Base-by-base conservation (phyloP, 139 green algal species). In the Desmodesmus armatus region DNA sequence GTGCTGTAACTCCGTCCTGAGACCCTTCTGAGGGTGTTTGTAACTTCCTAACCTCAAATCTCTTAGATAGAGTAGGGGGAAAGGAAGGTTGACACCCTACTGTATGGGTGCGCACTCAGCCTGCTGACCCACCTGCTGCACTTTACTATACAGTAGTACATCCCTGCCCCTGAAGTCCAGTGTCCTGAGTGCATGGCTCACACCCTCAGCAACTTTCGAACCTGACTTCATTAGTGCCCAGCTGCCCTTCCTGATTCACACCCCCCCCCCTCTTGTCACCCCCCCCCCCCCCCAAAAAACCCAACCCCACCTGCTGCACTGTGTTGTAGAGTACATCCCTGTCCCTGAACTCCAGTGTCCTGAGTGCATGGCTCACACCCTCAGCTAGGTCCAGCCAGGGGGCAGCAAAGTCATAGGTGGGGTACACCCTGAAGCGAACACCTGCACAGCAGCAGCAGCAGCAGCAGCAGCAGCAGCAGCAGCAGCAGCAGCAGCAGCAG, bases 331-430 rank as follows among this genome's bases (percentile, higher is more conserved):
- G 94, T 39, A 91, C 91, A 88, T 96, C 90, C 63, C 92, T 87
- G 81, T 93, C 89, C 39, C 85, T 66, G 71, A 77, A 80, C 35
- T 82, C 79, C 7, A 77, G 49, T 13, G 85, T 80, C 43, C 98
- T 89, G 89, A 99, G 91, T 21, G 97, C 96, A 66, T 99, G 98
- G 0, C 97, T 99, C 23, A 99, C 96, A 5, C 97, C 97, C 92
- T 99, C 97, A 0, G 94, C 67, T 1, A 92, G 81, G 77, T 99
- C 97, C 44, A 99, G 94, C 85, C 96, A 99, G 17, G 97, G 97
- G 89, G 96, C 99, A 15, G 98, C 96, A 87, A 94, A 99, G 93
- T 99, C 98, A 87, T 99, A 99, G 3, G 97, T 99, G 74, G 98
- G 98, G 90, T 99, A 99, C 60, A 94, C 89, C 92, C 98, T 75